phyloP scores from a whole-genome alignment of 2,329 filamentous ascomycete species.

The Venturia oleaginea region DNA sequence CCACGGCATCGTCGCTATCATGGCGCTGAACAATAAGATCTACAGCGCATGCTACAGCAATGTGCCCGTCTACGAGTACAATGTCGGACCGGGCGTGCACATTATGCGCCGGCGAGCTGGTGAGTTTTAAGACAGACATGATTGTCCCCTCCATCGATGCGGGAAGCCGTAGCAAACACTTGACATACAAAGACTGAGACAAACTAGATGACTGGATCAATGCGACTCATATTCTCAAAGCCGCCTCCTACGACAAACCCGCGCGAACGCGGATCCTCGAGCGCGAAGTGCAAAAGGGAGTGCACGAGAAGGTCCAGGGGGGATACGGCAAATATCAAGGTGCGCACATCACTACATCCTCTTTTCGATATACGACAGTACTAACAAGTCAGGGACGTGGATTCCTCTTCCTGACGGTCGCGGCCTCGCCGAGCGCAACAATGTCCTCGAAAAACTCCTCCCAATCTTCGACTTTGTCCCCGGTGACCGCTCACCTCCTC shows the following conservation, averaged over 20 bases:
- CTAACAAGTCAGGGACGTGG: conserved; percentile 68
- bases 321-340: conserved; percentile 98
- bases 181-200: neutral
- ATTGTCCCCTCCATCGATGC: neutral
- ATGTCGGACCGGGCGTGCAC: conserved; percentile 74
- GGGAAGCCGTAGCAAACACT: neutral
- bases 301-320: conserved; percentile 95
- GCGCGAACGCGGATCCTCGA: conserved; percentile 90
- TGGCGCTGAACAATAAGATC: conserved; percentile 8
- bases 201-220: conserved; percentile 86
- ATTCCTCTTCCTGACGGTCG: conserved; percentile 79
- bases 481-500: conserved; percentile 80
- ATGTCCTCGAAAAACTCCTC: conserved; percentile 70
- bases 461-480: conserved; percentile 85
- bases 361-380: neutral
- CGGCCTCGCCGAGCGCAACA: conserved; percentile 75
- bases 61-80: conserved; percentile 88
- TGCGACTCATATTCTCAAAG: conserved; percentile 97
- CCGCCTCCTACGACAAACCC: conserved; percentile 94
- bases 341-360: conserved; percentile 27
- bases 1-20: neutral
- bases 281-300: conserved; percentile 90
- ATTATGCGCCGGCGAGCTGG: conserved; percentile 80
- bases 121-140: neutral
- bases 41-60: conserved; percentile 60